Conservation (phyloP, 2,329 filamentous ascomycete species). For the Teratosphaeria destructans region DNA sequence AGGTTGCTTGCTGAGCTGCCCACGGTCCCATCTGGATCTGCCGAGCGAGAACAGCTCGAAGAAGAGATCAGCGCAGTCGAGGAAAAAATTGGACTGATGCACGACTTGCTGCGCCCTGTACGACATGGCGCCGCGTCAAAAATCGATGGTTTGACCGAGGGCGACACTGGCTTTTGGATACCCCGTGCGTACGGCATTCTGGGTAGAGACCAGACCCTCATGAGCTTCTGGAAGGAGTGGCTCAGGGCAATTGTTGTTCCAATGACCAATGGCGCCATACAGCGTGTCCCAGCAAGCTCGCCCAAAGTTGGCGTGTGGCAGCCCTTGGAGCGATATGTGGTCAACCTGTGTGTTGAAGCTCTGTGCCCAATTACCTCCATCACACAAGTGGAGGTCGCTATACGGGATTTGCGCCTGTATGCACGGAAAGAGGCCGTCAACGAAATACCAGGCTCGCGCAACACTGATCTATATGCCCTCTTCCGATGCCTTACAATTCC, state of each 20-base stretch:
- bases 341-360: constrained; percentile 92
- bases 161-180: constrained; percentile 92
- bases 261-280: constrained; percentile 79
- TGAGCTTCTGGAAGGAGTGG: constrained; percentile 98
- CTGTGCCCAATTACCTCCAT: constrained; percentile 86
- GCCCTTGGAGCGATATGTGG: constrained; percentile 88
- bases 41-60: constrained; percentile 72
- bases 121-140: constrained; percentile 91
- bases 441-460: constrained; percentile 84
- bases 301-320: constrained; percentile 91
- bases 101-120: constrained; percentile 83
- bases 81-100: constrained; percentile 95
- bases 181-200: constrained; percentile 88
- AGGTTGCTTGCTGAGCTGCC: constrained; percentile 77
- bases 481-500: constrained; percentile 84
- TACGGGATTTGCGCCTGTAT: constrained; percentile 83
- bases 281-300: constrained; percentile 77
- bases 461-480: constrained; percentile 83
- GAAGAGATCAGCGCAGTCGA: constrained; percentile 93
- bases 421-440: constrained; percentile 87
- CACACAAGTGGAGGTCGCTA: constrained; percentile 85
- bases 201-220: constrained; percentile 71
- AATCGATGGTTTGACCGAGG: constrained; percentile 90
- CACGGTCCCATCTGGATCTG: constrained; percentile 66
- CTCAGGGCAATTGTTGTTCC: constrained; percentile 85